A percentile compares a stretch with the other conserved stretches of the same genome.
phyloP scores from a whole-genome alignment of 108 stramenopile genomes.

The Asterionellopsis glacialis region DNA sequence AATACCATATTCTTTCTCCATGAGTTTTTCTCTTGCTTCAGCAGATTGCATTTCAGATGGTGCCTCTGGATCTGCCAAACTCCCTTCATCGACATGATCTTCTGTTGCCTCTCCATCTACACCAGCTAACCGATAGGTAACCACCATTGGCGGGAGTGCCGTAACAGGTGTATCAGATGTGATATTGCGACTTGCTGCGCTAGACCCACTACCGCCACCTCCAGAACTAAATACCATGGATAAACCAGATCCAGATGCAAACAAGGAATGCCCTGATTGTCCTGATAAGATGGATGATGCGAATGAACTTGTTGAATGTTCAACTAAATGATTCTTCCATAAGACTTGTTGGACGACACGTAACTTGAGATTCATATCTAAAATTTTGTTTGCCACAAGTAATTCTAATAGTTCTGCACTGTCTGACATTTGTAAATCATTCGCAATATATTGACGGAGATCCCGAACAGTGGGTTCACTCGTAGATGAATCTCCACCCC shows the following conservation, averaged over 20 bases:
- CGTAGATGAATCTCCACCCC: no score
- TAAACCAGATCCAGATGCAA: conserved; percentile 51
- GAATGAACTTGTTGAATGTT: conserved; percentile 14
- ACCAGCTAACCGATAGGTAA: conserved; percentile 75
- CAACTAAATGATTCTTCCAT: conserved; percentile 62
- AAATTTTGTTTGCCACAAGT: conserved; percentile 79
- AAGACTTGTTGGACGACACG: conserved; percentile 70
- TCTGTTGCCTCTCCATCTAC: conserved; percentile 90
- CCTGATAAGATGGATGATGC: conserved; percentile 42
- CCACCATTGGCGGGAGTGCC: conserved; percentile 63
- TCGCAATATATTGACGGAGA: conserved; percentile 69
- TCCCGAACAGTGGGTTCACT: conserved; percentile 70
- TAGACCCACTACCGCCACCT: conserved; percentile 18
- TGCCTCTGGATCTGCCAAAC: conserved; percentile 73
- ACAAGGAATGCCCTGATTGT: conserved; percentile 22
- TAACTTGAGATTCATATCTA: conserved; percentile 65
- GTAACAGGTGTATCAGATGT: conserved; percentile 40
- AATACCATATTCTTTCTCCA: conserved; percentile 79
- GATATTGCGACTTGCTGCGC: conserved; percentile 10
- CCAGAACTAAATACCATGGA: conserved; percentile 62
- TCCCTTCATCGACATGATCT: conserved; percentile 64
- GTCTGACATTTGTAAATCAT: conserved; percentile 82
- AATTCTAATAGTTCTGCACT: conserved; percentile 73
- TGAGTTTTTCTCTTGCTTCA: conserved; percentile 36
- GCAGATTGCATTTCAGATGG: conserved; percentile 26